Evolutionary conservation across 1,139 yeast species (phyloP), one percentile per base, ranked within the genome.

Genomic region (Suhomyces yuchorum): DNA sequence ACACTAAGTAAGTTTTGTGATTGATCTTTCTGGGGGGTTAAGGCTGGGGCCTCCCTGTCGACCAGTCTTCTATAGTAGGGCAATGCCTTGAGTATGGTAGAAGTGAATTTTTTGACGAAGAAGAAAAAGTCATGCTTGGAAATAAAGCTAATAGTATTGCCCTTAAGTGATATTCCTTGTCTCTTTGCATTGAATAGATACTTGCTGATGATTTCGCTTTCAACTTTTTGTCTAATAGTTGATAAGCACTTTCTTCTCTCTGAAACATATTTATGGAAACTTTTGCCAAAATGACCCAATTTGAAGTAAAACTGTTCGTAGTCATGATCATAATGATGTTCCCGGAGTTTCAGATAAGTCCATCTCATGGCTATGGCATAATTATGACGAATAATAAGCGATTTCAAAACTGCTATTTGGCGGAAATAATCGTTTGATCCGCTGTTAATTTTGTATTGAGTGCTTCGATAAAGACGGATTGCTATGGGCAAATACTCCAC

Each of bases 1-100:
- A 70, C 48, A 32, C 71, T 52, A 9, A 67, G 43, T 11, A 71
- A 47, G 43, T 63, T 63, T 45, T 59, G 63, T 51, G 68, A 72
- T 49, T 43, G 44, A 14, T 38, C 42, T 30, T 30, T 30, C 17
- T 30, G 34, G 11, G 18, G 8, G 14, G 34, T 3, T 3, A 14
- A 9, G 8, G 6, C 9, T 9, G 34, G 17, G 12, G 14, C 12
- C 7, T 9, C 18, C 4, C 7, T 20, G 4, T n/a, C 15, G 4
- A 14, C 11, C 12, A 12, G 24, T 3, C 11, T 8, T 12, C 8
- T 34, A 3, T 6, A 18, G 18, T 20, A 36, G 2, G 39, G 39
- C 7, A 36, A 24, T 5, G 20, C 3, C 9, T 22, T 22, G 7
- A 37, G 22, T n/a, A 42, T 42, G 17, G 39, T 14, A 11, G 40